phyloP scores from a whole-genome alignment of 2,329 filamentous ascomycete genomes.

The Balansia obtecta region DNA sequence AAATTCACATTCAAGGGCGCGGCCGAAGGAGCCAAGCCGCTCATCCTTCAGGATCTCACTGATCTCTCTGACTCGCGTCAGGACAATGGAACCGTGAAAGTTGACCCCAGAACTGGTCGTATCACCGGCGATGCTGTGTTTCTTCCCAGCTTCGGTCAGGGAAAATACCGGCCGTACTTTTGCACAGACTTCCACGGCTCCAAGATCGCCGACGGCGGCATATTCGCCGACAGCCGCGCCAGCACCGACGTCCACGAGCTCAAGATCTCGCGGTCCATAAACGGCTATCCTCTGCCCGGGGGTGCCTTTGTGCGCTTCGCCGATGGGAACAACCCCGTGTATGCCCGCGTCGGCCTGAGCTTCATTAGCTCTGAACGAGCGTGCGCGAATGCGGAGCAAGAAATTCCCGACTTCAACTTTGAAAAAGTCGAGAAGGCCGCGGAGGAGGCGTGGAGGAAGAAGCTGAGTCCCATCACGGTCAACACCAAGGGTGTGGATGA shows the following conservation, averaged over 20 bases:
- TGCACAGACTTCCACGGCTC: constrained; percentile 56
- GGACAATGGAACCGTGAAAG: constrained; percentile 41
- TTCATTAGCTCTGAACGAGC: constrained; percentile 55
- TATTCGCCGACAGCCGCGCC: constrained; percentile 46
- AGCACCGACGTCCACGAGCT: constrained; percentile 33
- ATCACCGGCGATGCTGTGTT: constrained; percentile 53
- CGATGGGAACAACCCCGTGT: constrained; percentile 35
- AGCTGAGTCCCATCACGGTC: constrained; percentile 45
- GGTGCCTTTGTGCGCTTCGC: constrained; percentile 54
- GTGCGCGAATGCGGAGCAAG: constrained; percentile 53
- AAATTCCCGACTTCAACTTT: constrained; percentile 59
- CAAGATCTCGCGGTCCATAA: constrained; percentile 35
- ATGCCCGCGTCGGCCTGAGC: constrained; percentile 55
- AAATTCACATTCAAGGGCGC: constrained; percentile 46
- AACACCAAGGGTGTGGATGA: constrained; percentile 38
- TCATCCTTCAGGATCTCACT: constrained; percentile 53
- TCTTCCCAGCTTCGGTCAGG: constrained; percentile 51
- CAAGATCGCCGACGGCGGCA: constrained; percentile 43
- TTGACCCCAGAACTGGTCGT: constrained; percentile 43
- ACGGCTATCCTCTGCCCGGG: constrained; percentile 41
- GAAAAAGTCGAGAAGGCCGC: constrained; percentile 38
- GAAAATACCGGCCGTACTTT: constrained; percentile 47
- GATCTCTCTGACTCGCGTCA: constrained; percentile 50
- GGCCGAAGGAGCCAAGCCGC: constrained; percentile 29
- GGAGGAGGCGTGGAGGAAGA: constrained; percentile 45